phyloP scores from a whole-genome alignment of 345 rosid species.

The Eucalyptus decipiens region DNA sequence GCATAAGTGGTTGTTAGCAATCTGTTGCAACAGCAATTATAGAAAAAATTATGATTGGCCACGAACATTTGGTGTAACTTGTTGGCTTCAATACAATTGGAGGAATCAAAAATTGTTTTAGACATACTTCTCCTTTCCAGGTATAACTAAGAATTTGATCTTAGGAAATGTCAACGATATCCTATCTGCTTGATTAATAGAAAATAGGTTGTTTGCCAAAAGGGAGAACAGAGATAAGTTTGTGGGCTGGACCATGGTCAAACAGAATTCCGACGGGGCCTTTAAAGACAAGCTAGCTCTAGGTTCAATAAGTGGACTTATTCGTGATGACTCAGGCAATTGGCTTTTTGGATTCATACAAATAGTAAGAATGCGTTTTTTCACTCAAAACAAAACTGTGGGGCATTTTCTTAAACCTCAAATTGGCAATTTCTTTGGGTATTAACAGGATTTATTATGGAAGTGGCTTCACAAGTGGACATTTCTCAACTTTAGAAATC shows the following conservation, averaged over 20 bases:
- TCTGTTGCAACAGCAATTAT: neutral
- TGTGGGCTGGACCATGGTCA: neutral
- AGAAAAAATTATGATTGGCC: neutral
- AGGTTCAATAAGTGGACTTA: neutral
- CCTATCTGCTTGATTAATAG: neutral
- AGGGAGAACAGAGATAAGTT: neutral
- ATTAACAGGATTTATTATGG: neutral
- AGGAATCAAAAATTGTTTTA: neutral
- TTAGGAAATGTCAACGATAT: neutral
- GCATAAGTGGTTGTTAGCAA: neutral
- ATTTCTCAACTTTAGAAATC: neutral
- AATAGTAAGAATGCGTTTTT: neutral
- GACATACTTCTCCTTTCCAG: neutral
- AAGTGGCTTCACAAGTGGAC: fast-evolving
- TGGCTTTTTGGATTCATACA: neutral
- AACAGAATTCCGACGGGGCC: neutral
- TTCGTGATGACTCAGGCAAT: neutral
- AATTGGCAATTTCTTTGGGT: neutral
- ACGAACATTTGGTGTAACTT: neutral
- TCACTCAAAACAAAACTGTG: neutral
- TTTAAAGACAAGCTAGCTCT: neutral
- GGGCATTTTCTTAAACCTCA: neutral
- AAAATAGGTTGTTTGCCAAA: no score
- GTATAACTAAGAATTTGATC: neutral
- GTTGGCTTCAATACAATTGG: neutral